Base-by-base conservation (phyloP, 2,329 filamentous ascomycete genomes). In the Fusarium denticulatum region DNA sequence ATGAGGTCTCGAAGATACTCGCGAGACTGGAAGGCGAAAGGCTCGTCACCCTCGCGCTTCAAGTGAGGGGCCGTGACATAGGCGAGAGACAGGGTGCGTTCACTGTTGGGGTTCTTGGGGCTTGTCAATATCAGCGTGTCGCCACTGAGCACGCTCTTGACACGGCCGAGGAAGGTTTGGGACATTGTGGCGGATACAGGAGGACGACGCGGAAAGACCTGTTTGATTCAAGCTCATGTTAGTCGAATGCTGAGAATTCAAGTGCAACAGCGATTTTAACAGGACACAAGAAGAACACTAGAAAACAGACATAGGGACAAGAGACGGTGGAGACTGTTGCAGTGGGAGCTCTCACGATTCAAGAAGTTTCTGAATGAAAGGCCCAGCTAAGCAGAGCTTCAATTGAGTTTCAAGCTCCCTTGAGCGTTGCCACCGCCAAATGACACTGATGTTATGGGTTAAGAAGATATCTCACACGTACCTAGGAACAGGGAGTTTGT, bases 91-190 rank as follows among this genome's bases (percentile, higher is more conserved):
- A 99, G 88, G 59, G 89, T 94, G 79, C 94, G 93, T 86, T 98
- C 96, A 82, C 92, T 90, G 74, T 90, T 88, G 40, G 93, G 92
- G 81, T 97, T 95, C 83, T 91, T 92, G 80, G 94, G 88, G 83
- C 93, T 94, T 78, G 92, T 90, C 79, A 98, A 86, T 74, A 98
- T 87, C 77, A 98, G 85, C 34, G 95, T 97, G 86, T 98, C 96
- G 79, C 96, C 96, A 80, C 95, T 98, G 80, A 97, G 87, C 77
- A 97, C 94, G 82, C 93, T 94, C 88, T 99, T 99, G 84, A 98
- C 95, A 79, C 91, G 93, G 81, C 92, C 90, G 82, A 90, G 83
- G 78, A 89, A 89, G 60, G 83, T 83, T 81, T 88, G 88, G 66
- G 82, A 84, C 86, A 88, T 87, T 79, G 64, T 83, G 79, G 67